Base-by-base conservation (phyloP, 495 filamentous ascomycete species). In the Penicillium roqueforti region DNA sequence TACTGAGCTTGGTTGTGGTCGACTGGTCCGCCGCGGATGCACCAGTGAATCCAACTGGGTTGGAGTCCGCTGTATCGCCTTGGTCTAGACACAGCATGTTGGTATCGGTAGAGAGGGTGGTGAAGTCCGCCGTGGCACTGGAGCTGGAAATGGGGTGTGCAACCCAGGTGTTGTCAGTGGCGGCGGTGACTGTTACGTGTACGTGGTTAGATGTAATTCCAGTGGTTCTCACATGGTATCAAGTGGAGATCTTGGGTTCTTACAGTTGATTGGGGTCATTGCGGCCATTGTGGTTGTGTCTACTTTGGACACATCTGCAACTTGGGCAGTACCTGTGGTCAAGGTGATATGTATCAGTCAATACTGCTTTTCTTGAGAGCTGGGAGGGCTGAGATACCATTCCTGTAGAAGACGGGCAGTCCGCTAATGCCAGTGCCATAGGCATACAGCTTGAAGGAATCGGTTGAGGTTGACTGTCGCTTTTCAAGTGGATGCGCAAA, bases 351-450 rank as follows among this genome's bases (percentile, higher is more conserved):
- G 6, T 16, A 31, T 50, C 23, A 50, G 47, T 23, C 6, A 14
- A 28, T 18, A 6, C 3, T 13, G 9, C 4, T n/a, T 4, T n/a
- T 0, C n/a, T 18, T 8, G 20, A 14, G 6, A 25, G 29, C 38
- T 13, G 7, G 26, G 2, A 20, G n/a, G 32, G 5, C 18, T 28
- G 3, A 41, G 4, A 13, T 56, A 74, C 71, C 62, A 5, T 71
- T 59, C 23, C 51, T 56, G 16, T 68, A 72, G 47, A 66, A 70
- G 22, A 74, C 22, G n/a, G 66, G 61, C 19, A 71, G 56, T 14
- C 71, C 70, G 19, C 62, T 64, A 39, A 74, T 70, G 9, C 54
- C 56, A 8, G 58, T 53, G 13, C 68, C 67, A 23, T 69, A 74
- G 6, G 68, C 67, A 28, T 69, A 73, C 2, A 74, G 56, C 16